phyloP scores from a whole-genome alignment of 345 rosid species.

The Eucalyptus microcorys region DNA sequence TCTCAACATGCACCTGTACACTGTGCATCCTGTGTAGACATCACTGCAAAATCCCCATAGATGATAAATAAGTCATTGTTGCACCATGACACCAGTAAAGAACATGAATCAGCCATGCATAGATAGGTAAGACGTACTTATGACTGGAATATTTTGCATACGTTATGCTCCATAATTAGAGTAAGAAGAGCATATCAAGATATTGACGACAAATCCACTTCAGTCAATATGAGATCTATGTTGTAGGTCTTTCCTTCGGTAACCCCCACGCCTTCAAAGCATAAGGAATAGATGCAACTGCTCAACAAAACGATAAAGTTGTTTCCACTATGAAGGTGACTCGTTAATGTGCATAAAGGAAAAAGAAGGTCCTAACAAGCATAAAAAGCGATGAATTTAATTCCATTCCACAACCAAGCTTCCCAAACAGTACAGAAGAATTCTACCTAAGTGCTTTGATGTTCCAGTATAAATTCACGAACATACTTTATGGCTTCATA shows the following conservation, averaged over 20 bases:
- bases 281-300: neutral
- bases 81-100: neutral
- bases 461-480: neutral
- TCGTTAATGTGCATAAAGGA: neutral
- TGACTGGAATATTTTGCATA: neutral
- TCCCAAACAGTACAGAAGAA: neutral
- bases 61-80: neutral
- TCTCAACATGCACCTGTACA: neutral
- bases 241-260: neutral
- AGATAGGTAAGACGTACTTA: neutral
- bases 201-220: neutral
- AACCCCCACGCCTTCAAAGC: neutral
- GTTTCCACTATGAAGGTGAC: neutral
- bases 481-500: neutral
- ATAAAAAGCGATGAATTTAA: neutral
- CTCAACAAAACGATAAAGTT: neutral
- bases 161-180: neutral
- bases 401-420: neutral
- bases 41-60: neutral
- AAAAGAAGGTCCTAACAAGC: neutral
- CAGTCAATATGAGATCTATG: neutral
- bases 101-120: neutral
- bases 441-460: neutral
- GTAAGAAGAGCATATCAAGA: neutral
- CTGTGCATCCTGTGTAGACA: neutral